phyloP scores from a whole-genome alignment of 768 basidiomycete genomes.

The Dioszegia aurantiaca region DNA sequence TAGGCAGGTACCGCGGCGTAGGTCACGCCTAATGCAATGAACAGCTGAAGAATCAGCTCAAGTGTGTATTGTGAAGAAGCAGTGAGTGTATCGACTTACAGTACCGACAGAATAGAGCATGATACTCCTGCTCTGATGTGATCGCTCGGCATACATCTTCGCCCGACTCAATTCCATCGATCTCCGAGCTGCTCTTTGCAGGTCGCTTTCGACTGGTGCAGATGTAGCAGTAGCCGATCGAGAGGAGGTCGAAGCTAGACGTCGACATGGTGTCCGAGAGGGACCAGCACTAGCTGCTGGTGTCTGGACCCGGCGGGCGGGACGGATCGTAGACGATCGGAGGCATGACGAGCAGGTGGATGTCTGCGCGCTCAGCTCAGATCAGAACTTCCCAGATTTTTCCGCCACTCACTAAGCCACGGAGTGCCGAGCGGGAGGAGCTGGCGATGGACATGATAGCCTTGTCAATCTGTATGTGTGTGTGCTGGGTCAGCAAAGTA shows the following conservation, averaged over 20 bases:
- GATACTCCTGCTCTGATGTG: constrained; percentile 27
- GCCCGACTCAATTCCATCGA: constrained; percentile 31
- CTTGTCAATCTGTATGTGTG: too few species aligned
- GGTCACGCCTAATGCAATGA: constrained; percentile 76
- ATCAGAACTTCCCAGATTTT: background rate
- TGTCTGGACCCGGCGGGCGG: background rate
- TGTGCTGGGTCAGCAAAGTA: too few species aligned
- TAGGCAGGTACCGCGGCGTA: constrained; percentile 97
- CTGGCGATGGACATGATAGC: constrained; percentile 8
- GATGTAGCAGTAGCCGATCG: background rate
- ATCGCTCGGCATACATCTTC: constrained; percentile 39
- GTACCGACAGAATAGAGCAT: constrained; percentile 38
- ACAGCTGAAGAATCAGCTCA: constrained; percentile 58
- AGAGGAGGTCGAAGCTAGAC: background rate
- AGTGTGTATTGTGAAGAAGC: background rate
- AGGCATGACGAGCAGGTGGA: constrained; percentile 8
- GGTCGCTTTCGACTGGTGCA: constrained; percentile 9
- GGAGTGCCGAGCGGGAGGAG: background rate
- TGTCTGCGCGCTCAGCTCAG: background rate
- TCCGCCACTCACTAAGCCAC: background rate
- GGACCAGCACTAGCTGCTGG: background rate
- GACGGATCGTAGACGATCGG: background rate
- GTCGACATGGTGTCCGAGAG: background rate
- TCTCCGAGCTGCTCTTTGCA: constrained; percentile 21
- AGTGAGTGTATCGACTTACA: constrained; percentile 24